Evolutionary conservation across 2,329 filamentous ascomycete species (phyloP), one percentile per base, ranked within the genome.

Genomic region (Aspergillus sp.): DNA sequence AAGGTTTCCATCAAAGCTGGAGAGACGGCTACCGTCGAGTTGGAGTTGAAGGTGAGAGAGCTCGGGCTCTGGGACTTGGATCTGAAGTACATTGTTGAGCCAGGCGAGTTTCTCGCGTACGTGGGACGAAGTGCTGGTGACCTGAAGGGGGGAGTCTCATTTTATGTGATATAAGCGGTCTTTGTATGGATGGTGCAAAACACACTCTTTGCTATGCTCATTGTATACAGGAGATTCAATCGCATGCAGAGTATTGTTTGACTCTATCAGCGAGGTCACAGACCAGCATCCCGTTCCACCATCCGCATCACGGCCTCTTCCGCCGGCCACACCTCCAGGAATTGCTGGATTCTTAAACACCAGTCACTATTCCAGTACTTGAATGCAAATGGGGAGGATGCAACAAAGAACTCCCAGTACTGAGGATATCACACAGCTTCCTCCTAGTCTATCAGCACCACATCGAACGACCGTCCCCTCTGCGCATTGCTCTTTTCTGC

Each of bases 351-450:
- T 56, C 59, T 50, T 56, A 52, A 62, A 44, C 50, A 63, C 65
- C 64, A 68, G 56, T 68, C 63, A 40, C 60, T 52, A 1, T 62
- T 58, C 64, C 62, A 66, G 14, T 58, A 64, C 53, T 34, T 0
- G 36, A 53, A 60, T 4, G n/a, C 32, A 36, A 7, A 10, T 10
- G 57, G 57, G 13, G 44, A 50, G 49, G 58, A 61, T 45, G 60
- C 63, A 59, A 53, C 54, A 52, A 67, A 66, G 46, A 60, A 61
- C 53, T 63, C 60, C 64, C 64, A 68, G 29, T 58, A 65, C 11
- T 61, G 54, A 54, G 64, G 64, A 55, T 51, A 64, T 64, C 63
- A 68, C 31, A 61, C 62, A 4, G 62, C 40, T 50, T 52, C 50
- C 48, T 58, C 63, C 63, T 64, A 66, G 52, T 67, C 64, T 14